Evolutionary conservation across 2,329 filamentous ascomycete genomes (phyloP), one percentile per base, ranked within the genome.

Genomic region (Calycina herbarum): DNA sequence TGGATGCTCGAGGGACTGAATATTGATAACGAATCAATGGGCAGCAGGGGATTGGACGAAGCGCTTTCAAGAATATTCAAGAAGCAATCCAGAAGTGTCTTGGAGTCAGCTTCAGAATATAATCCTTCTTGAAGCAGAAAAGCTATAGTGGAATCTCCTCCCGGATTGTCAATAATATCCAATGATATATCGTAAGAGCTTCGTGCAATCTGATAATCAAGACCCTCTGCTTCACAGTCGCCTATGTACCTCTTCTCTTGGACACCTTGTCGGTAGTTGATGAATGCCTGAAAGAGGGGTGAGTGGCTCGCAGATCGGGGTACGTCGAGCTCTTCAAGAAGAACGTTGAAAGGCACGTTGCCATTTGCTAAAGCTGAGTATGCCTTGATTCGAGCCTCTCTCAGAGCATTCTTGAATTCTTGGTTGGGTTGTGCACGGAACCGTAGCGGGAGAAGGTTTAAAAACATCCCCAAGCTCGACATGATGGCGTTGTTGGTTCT

Each of bases 231-330:
- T 5, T 63, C n/a, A 15, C 56, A 33, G 17, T 66, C 29, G 4
- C 61, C 64, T 31, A 66, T 64, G 11, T 8, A 29, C 3, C 57
- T 2, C 24, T 20, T 64, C 24, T 64, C 61, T 40, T 45, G 11
- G 2, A 64, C 48, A 4, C 65, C 65, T n/a, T 62, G 62, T 33
- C 62, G 29, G 59, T 71, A 72, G 56, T 73, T 65, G 38, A 72
- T 57, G 56, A 70, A 67, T 17, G 54, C 54, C 69, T 86, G 84
- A 74, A 85, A 85, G 0, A 86, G 42, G 0, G 84, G 83, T 38
- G 68, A 79, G 60, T 80, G 69, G 0, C 74, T 66, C 0, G 77
- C 64, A 0, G 81, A 80, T 1, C 82, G 73, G 0, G 76, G 68
- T 0, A 81, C 75, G 2, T 76, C 72, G 1, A 86, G 73, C 31